phyloP scores from a whole-genome alignment of 352 stramenopile genomes.

The Phytophthora multivora region DNA sequence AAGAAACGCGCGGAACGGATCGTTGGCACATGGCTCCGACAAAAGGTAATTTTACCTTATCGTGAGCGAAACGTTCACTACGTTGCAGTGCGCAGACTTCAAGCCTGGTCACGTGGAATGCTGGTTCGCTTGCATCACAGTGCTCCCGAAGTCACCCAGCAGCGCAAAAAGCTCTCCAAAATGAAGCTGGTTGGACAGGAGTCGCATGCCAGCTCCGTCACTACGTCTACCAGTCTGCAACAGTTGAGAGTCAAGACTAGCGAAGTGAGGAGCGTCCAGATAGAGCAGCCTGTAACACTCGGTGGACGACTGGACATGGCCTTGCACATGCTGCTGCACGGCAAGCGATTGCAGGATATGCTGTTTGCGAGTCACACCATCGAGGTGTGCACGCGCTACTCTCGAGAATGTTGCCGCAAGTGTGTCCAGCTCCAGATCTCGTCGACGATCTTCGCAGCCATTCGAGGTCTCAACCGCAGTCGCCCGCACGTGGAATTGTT shows the following conservation, averaged over 20 bases:
- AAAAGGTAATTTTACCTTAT: slow-evolving; percentile 30
- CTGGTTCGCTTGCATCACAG: slow-evolving; percentile 59
- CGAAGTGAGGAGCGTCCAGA: slow-evolving; percentile 17
- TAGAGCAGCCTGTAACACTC: slow-evolving; percentile 55
- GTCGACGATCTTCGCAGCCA: slow-evolving; percentile 91
- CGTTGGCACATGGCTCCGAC: slow-evolving; percentile 34
- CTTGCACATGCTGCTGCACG: slow-evolving; percentile 74
- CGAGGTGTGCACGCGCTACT: slow-evolving; percentile 92
- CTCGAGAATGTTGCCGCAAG: slow-evolving; percentile 87
- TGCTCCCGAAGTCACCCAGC: slow-evolving; percentile 40
- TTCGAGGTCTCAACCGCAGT: slow-evolving; percentile 94
- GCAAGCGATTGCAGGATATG: slow-evolving; percentile 91
- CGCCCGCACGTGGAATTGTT: slow-evolving; percentile 95
- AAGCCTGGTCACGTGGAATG: slow-evolving; percentile 78
- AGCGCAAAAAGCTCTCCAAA: slow-evolving; percentile 59
- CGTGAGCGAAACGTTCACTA: slow-evolving; percentile 31
- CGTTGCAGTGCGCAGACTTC: slow-evolving; percentile 40
- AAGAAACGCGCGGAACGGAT: slow-evolving; percentile 28
- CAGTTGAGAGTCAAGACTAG: slow-evolving; percentile 25
- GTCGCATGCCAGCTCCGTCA: neutral
- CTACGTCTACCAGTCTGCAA: slow-evolving; percentile 10
- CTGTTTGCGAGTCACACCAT: slow-evolving; percentile 92
- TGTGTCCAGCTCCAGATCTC: slow-evolving; percentile 89
- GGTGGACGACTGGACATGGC: slow-evolving; percentile 69
- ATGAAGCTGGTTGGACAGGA: slow-evolving; percentile 54